Conservation (phyloP, 495 filamentous ascomycete genomes). For the Cercophora samala region DNA sequence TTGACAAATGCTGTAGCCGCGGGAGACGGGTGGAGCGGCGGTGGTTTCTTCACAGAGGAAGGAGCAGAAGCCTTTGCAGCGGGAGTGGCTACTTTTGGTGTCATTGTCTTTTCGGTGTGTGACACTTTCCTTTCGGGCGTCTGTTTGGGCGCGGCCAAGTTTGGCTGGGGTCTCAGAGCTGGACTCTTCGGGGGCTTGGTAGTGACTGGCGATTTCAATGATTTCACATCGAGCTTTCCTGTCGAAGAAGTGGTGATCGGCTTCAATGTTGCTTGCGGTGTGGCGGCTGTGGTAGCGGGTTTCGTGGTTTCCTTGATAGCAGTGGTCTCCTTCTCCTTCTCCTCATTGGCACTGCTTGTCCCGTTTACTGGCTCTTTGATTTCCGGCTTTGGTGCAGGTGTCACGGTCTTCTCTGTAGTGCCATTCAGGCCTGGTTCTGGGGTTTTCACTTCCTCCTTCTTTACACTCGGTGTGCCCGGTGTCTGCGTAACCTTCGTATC, state of each 20-base stretch:
- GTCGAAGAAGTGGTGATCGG: conserved; percentile 30
- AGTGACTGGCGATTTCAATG: conserved; percentile 38
- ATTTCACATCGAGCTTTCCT: conserved; percentile 36
- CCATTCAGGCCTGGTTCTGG: background rate
- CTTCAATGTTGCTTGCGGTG: conserved; percentile 31
- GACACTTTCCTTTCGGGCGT: conserved; percentile 33
- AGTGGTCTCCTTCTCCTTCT: conserved; percentile 22
- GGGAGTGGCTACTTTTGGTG: conserved; percentile 28
- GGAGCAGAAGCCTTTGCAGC: conserved; percentile 30
- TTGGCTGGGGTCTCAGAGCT: conserved; percentile 24
- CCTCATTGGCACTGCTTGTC: conserved; percentile 17
- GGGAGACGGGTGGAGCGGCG: conserved; percentile 34
- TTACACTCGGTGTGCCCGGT: conserved; percentile 19
- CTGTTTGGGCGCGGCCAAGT: conserved; percentile 24
- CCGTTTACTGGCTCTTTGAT: conserved; percentile 4
- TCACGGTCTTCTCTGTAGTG: background rate
- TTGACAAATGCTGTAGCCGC: conserved; percentile 48
- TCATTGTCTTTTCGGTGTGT: conserved; percentile 27
- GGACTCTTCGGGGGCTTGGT: conserved; percentile 33
- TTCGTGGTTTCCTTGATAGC: conserved; percentile 40
- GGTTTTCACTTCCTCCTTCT: background rate
- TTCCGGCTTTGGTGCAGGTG: background rate
- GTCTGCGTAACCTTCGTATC: conserved; percentile 16
- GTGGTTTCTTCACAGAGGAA: conserved; percentile 35
- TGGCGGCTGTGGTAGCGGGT: conserved; percentile 37